Conservation (phyloP, 1,139 yeast species). For the Geotrichum aggregatum region DNA sequence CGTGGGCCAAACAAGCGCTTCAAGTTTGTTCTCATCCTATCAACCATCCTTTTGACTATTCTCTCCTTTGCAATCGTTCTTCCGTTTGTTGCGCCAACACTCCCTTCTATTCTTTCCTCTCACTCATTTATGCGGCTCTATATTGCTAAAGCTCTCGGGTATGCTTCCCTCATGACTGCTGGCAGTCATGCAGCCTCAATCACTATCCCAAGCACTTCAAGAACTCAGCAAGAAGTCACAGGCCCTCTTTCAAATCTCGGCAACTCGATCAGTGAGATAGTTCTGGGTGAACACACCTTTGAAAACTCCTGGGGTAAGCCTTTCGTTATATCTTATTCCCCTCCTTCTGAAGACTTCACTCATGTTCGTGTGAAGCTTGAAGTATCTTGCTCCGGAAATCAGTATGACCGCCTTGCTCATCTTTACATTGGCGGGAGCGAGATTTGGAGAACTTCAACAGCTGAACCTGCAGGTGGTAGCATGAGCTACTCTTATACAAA, state of each 20-base stretch:
- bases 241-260: conserved; percentile 20
- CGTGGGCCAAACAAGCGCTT: conserved; percentile 1
- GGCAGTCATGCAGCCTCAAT: conserved; percentile 7
- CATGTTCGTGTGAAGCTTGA: conserved; percentile 58
- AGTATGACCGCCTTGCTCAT: conserved; percentile 74
- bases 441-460: conserved; percentile 81
- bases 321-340: conserved; percentile 41
- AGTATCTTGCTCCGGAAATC: conserved; percentile 61
- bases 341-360: conserved; percentile 48
- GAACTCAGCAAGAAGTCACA: conserved; percentile 12
- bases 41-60: conserved; percentile 6
- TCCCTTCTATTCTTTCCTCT: conserved; percentile 14
- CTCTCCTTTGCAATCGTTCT: conserved; percentile 17
- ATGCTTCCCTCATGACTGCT: conserved; percentile 10
- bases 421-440: conserved; percentile 61
- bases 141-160: conserved; percentile 3
- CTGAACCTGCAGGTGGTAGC: conserved; percentile 61
- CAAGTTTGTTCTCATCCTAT: conserved; percentile 1
- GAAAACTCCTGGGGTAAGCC: conserved; percentile 61
- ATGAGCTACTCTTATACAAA: conserved; percentile 48
- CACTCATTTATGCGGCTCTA: conserved; percentile 8
- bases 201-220: background rate
- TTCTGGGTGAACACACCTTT: conserved; percentile 36
- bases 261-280: conserved; percentile 14
- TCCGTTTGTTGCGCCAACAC: conserved; percentile 6